Evolutionary conservation across 2,329 filamentous ascomycete genomes (phyloP), one percentile per base, ranked within the genome.

Genomic region (Amesomyces nigricolor): DNA sequence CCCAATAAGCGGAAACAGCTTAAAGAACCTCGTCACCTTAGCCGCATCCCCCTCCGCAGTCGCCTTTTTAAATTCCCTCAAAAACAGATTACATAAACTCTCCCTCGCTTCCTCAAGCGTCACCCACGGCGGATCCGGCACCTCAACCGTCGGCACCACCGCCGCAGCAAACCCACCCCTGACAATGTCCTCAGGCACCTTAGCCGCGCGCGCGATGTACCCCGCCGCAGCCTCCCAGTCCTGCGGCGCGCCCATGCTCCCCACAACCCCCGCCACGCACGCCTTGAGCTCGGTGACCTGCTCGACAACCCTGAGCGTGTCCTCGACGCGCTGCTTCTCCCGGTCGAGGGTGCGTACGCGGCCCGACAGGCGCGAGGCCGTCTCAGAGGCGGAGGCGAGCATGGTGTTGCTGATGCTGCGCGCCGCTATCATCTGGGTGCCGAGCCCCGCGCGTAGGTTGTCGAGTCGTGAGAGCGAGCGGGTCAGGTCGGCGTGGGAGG

Each of bases 221-320:
- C 82, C 88, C 2, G 94, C 94, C 3, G 94, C 94, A 3, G 90
- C 94, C 72, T 99, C 94, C 94, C 94, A 99, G 74, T 99, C 94
- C 71, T 99, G 94, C 42, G 94, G 90, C 4, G 91, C 92, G 35
- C 92, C 94, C 94, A 99, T 99, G 57, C 89, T 95, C 16, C 91
- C 94, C 26, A 92, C 86, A 10, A 97, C 91, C 43, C 94, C 94
- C 58, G 96, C 83, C 37, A 97, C 89, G 69, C 94, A 99, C 8
- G 94, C 89, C 73, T 97, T 97, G 62, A 99, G 85, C 77, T 99
- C 94, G 5, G 89, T 88, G 13, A 99, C 92, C 73, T 96, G 91
- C 71, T 97, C 92, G 10, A 97, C 94, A 3, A 97, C 91, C 8
- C 87, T 81, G 55, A 99, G 75, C 0, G 94, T 97, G 49, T 91